Evolutionary conservation across 2,329 filamentous ascomycete genomes (phyloP), one percentile per base, ranked within the genome.

Genomic region (Fusarium albosuccineum): DNA sequence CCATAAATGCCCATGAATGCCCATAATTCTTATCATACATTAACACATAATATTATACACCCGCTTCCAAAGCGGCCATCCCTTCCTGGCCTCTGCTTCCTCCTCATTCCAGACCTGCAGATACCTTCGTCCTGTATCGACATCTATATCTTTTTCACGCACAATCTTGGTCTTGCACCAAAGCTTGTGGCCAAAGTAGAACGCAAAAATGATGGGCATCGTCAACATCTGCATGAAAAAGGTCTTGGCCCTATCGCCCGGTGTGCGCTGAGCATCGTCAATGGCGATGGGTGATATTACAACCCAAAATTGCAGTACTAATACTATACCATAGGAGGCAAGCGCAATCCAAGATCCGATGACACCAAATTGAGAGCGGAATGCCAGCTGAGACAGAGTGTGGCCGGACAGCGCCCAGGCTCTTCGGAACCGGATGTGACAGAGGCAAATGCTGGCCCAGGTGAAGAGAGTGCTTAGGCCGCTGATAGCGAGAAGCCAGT

Each of bases 291-390:
- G 94, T 74, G 89, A 93, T 5, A 92, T 89, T 26, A 92, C 93
- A 52, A 92, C 90, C 92, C 93, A 97, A 81, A 97, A 94, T 76
- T 97, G 94, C 1, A 92, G 91, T 36, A 91, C 75, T 17, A 97
- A 83, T 17, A 97, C 89, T n/a, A 95, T 79, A 6, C 85, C 61
- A 78, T 97, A 97, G 76, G 97, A 87, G 30, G 82, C 65, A 56
- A 97, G 84, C n/a, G 94, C 94, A 29, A 96, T 67, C 85, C 89
- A 97, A 1, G 93, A 96, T 5, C 94, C 95, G n/a, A 86, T 71
- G 4, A 95, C 81, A 55, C 94, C 94, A 3, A 91, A 86, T 74
- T 96, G 92, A 0, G 92, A 92, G 39, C 80, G 83, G 82, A 95
- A 97, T 4, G 94, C 91, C 8, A 98, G 85, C 70, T 97, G 92